These are phyloP conservation scores for Choanephora cucurbitarum DNA, from an alignment of 371 early-diverging fungal species.

Conservation along the genomic window DNA sequence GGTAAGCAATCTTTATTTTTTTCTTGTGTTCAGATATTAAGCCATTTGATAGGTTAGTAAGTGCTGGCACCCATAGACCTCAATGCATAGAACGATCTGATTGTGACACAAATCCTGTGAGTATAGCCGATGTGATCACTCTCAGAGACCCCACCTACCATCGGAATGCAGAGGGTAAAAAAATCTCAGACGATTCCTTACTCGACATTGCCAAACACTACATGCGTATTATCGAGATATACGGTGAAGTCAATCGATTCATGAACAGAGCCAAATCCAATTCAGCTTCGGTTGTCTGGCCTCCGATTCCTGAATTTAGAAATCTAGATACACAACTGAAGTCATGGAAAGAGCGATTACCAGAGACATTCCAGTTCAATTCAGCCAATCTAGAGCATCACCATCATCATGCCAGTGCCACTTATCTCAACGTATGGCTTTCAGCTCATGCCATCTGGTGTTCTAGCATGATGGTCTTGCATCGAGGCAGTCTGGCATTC, in stretches of 20 bases:
- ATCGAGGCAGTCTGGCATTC: slow-evolving; percentile 47
- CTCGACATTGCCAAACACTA: slow-evolving; percentile 36
- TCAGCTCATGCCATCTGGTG: slow-evolving; percentile 42
- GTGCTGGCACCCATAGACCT: slow-evolving; percentile 60
- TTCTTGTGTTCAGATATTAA: background rate
- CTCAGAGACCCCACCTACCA: slow-evolving; percentile 33
- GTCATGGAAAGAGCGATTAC: slow-evolving; percentile 36
- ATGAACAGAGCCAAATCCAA: slow-evolving; percentile 54
- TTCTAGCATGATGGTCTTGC: slow-evolving; percentile 40
- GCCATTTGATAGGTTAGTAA: slow-evolving; percentile 25
- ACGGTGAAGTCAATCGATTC: slow-evolving; percentile 54
- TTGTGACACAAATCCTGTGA: slow-evolving; percentile 51
- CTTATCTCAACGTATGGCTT: slow-evolving; percentile 39
- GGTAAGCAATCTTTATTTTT: slow-evolving; percentile 14
- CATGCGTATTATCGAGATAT: slow-evolving; percentile 29
- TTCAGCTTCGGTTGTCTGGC: slow-evolving; percentile 40
- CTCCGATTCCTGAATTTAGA: slow-evolving; percentile 53
- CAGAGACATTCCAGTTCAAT: slow-evolving; percentile 38
- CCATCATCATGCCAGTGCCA: slow-evolving; percentile 29
- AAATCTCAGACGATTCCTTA: slow-evolving; percentile 34
- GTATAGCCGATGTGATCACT: slow-evolving; percentile 48
- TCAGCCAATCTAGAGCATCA: slow-evolving; percentile 31
- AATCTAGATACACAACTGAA: slow-evolving; percentile 50
- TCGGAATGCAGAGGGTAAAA: slow-evolving; percentile 24
- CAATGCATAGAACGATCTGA: slow-evolving; percentile 58